A percentile compares a stretch with the other conserved stretches of the same genome.
These are phyloP conservation scores for Leonotis leonurus DNA, from an alignment of 257 asterid species.

Conservation along the genomic window DNA sequence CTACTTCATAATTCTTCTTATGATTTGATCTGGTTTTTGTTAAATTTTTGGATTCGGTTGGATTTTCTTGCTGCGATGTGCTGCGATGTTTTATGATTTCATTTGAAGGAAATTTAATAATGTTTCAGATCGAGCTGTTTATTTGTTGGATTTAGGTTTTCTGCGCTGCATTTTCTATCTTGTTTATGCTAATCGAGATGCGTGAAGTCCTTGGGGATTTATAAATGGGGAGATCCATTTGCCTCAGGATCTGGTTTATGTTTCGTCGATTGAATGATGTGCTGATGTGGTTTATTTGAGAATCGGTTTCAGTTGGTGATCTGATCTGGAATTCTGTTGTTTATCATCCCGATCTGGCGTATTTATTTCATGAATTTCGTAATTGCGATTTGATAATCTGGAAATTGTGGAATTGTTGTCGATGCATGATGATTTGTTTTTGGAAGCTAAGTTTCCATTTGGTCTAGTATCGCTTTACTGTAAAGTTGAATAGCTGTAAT, in stretches of 20 bases:
- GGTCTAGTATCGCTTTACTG: background rate
- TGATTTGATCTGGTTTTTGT: conserved; percentile 10
- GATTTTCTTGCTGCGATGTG: background rate
- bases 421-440: background rate
- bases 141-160: conserved; percentile 10
- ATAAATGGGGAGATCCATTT: background rate
- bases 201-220: background rate
- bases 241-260: background rate
- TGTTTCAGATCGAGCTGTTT: conserved; percentile 9
- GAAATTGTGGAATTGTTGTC: too few relatives aligned
- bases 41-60: conserved; percentile 12
- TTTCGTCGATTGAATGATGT: background rate
- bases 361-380: conserved; percentile 10
- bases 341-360: conserved; percentile 21
- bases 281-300: background rate
- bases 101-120: background rate
- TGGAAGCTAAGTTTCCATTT: conserved; percentile 13
- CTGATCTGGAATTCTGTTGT: conserved; percentile 20
- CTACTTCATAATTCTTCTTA: background rate
- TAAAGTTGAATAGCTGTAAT: background rate
- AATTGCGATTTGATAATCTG: background rate
- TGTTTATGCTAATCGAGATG: background rate
- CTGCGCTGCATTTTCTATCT: too few relatives aligned
- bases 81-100: background rate
- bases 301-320: conserved; percentile 1